Evolutionary conservation across 2,329 filamentous ascomycete genomes (phyloP).

Genomic region (Rutstroemia sydowiana): DNA sequence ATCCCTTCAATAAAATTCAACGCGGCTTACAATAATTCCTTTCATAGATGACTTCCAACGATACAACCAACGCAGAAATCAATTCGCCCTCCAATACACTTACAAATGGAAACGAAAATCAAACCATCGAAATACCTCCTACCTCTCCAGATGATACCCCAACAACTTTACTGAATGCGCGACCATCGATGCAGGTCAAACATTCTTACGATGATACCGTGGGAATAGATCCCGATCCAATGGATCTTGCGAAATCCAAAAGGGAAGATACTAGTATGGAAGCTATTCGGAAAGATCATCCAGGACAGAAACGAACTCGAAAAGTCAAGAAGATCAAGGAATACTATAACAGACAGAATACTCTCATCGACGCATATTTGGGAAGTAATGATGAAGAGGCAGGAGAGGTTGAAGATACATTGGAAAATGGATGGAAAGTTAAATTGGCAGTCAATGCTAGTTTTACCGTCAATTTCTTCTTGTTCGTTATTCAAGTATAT

Average conservation of each 20-base stretch:
- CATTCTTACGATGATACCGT: not conserved
- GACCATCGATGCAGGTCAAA: not conserved
- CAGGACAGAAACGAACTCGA: constrained; percentile 31
- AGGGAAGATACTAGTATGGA: constrained; percentile 32
- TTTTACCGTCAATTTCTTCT: constrained; percentile 71
- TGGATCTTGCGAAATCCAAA: constrained; percentile 27
- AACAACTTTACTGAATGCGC: not conserved
- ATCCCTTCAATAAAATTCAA: not conserved
- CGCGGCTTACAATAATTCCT: not conserved
- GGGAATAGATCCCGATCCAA: constrained; percentile 27
- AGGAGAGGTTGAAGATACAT: constrained; percentile 42
- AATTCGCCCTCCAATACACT: not conserved
- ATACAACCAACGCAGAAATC: too few species aligned
- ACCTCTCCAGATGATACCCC: not conserved
- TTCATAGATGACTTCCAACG: not conserved
- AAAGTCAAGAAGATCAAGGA: constrained; percentile 36
- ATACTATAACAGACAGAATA: constrained; percentile 42
- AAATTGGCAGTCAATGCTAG: constrained; percentile 49
- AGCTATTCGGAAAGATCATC: constrained; percentile 43
- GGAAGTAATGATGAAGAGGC: constrained; percentile 49
- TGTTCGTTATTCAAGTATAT: constrained; percentile 80
- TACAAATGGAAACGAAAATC: not conserved
- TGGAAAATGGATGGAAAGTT: constrained; percentile 9
- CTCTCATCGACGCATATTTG: constrained; percentile 45
- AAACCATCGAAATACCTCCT: not conserved